Evolutionary conservation across 306 rosid species (phyloP), one percentile per base, ranked within the genome.

Genomic region (Cicer yamashitae): DNA sequence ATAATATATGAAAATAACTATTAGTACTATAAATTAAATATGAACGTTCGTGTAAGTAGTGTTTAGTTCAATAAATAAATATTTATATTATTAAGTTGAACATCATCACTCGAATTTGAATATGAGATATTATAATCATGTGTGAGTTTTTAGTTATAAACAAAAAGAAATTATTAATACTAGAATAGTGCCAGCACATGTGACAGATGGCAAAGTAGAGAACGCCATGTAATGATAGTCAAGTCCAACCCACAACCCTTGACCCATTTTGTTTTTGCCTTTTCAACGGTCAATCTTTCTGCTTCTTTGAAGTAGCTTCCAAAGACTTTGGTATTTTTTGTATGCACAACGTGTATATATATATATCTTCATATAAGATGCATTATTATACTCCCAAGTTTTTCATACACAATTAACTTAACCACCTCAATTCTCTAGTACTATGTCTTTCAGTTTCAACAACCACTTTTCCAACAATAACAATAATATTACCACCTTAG

Each of bases 241-340:
- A 78, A 88, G 96, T 91, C 96, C 91, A 90, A 93, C 84, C 88
- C 87, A 81, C 93, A 85, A 82, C 77, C 76, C 80, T 85, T 88
- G 94, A 91, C 93, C 80, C 8, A 48, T 30, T 4, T 34, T 65
- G 3, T 8, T 5, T 43, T 10, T 40, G 45, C 10, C 3, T 65
- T 79, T 93, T 91, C 98, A 73, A 88, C 89, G 85, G 96, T 93
- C 98, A 93, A 87, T 86, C 45, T 37, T 46, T 11, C 20, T 70
- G 48, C 82, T 87, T 80, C 91, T 54, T 18, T 78, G 88, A 87
- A 86, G 46, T 39, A 71, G 38, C 87, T 41, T 45, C 70, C 74
- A 59, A 67, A 67, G 38, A 43, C 77, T 7, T 60, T 18, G 47
- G 37, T 52, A 25, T 6, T 10, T 25, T 17, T 13, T 15, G 48